Evolutionary conservation across 176 grass and related monocot genomes (phyloP).

Genomic region (Avena atlantica): DNA sequence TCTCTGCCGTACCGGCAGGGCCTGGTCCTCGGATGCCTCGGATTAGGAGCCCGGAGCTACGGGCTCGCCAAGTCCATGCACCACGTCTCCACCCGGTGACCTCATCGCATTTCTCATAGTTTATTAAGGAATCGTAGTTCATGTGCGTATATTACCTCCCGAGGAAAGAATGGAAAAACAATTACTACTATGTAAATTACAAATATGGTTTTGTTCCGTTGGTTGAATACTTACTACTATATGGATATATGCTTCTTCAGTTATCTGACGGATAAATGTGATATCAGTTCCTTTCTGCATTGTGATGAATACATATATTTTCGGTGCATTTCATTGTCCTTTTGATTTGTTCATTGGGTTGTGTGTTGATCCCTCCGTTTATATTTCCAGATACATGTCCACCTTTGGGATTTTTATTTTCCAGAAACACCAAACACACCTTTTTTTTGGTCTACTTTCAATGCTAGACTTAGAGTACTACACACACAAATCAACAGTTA

Average conservation of each 20-base stretch:
- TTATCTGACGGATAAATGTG: background rate
- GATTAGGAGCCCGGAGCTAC: constrained; percentile 62
- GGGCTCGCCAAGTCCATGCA: constrained; percentile 61
- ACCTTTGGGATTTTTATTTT: background rate
- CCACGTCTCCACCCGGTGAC: constrained; percentile 41
- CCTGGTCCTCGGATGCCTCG: constrained; percentile 65
- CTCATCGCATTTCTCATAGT: background rate
- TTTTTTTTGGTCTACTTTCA: background rate
- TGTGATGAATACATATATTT: background rate
- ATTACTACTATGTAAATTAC: constrained; percentile 8
- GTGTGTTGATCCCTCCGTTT: background rate
- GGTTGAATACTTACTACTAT: background rate
- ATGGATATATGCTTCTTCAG: background rate
- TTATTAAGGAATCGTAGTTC: background rate
- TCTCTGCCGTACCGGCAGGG: constrained; percentile 72
- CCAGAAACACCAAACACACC: background rate
- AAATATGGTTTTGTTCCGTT: constrained; percentile 36
- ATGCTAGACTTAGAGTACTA: background rate
- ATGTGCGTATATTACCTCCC: background rate
- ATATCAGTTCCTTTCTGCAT: background rate
- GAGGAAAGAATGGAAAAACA: background rate
- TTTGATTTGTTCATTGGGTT: background rate
- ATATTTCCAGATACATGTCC: background rate
- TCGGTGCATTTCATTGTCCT: background rate
- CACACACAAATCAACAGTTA: background rate